Evolutionary conservation across 2,329 filamentous ascomycete genomes (phyloP), one percentile per base, ranked within the genome.

Genomic region (Hypoxylon sp.): DNA sequence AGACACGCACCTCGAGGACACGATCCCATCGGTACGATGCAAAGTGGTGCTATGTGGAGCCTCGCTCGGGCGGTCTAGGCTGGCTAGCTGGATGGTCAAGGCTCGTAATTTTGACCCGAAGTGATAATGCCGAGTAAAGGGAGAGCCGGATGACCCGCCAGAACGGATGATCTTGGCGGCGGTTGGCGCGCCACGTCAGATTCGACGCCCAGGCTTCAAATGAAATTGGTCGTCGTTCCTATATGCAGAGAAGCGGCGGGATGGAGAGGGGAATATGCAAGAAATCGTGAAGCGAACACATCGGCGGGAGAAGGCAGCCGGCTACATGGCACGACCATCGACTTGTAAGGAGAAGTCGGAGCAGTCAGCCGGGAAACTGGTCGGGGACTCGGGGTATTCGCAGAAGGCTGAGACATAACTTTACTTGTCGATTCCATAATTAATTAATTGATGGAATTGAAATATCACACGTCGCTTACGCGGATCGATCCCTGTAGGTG

Each of bases 81-180:
- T 41, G 24, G 7, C 4, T n/a, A 50, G 37, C 37, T 41, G 24
- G 7, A 26, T n/a, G 37, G 15, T n/a, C 62, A 59, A 62, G 59
- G 54, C 59, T 65, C 62, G 56, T 50, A 64, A 67, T 65, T 58
- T 68, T 43, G 57, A 61, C 61, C 58, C 39, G 56, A 47, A 24
- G 37, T 50, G 46, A 19, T 43, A 37, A 43, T 62, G 56, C 60
- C 59, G 47, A 62, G 56, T 58, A 54, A 48, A 59, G 39, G 47
- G 57, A 26, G n/a, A 57, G 46, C 57, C 59, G 62, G 57, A 44
- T 24, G 51, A 57, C 50, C 59, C 62, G 56, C 20, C 46, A 46
- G 48, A 55, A 67, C 39, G 46, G 59, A 48, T 46, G 48, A 56
- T 53, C 65, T 61, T 68, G 65, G 59, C 59, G 26, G 49, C 53